Conservation (phyloP, 257 asterid genomes). For the Nicotiana knightiana region DNA sequence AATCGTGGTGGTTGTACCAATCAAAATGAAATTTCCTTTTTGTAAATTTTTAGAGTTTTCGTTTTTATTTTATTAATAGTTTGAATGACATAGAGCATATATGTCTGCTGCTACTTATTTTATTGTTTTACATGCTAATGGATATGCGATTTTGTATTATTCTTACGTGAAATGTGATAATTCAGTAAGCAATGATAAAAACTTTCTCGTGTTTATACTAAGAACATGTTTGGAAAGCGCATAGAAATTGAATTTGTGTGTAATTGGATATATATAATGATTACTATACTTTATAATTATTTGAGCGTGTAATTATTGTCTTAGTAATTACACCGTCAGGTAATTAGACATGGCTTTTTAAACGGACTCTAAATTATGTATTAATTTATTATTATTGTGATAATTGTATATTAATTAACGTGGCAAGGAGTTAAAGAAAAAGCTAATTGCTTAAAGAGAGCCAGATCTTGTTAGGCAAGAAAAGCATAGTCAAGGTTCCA, state of each 20-base stretch:
- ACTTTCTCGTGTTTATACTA: background rate
- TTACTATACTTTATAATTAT: no score
- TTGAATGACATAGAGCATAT: background rate
- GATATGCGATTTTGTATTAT: background rate
- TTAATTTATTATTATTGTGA: background rate
- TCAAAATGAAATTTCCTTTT: background rate
- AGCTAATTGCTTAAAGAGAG: background rate
- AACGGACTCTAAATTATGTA: no score
- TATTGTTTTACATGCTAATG: background rate
- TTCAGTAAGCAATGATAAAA: background rate
- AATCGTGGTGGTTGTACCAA: background rate
- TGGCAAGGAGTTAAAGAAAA: background rate
- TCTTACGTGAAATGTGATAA: background rate
- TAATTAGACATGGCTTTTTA: no score
- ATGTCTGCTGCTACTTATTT: background rate
- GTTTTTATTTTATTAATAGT: background rate
- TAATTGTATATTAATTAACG: background rate
- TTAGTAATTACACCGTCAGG: no score
- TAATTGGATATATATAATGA: no score
- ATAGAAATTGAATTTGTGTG: no score
- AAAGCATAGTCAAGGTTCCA: slow-evolving; percentile 28
- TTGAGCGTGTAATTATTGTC: no score
- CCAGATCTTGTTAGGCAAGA: slow-evolving; percentile 38
- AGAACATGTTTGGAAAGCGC: no score
- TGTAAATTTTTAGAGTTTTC: background rate